Conservation (phyloP, 495 filamentous ascomycete species). For the Aspergillus heteromorphus region DNA sequence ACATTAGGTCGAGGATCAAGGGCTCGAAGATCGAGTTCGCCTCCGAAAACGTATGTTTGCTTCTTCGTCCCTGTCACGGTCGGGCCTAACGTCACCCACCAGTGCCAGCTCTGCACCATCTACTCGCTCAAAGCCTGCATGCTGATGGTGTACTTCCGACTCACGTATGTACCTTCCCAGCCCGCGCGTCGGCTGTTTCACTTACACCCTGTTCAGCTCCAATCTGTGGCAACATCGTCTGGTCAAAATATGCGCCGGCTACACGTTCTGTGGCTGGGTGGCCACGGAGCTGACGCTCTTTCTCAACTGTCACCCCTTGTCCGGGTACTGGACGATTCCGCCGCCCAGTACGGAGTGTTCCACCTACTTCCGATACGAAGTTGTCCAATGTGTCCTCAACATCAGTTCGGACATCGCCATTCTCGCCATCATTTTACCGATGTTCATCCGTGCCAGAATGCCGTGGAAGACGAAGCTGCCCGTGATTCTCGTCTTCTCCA, state of each 20-base stretch:
- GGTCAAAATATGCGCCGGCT: not conserved
- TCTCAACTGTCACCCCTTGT: not conserved
- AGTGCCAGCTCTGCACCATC: conserved; percentile 2
- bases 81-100: not conserved
- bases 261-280: not conserved
- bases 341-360: not conserved
- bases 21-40: conserved; percentile 2
- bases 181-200: too few relatives aligned
- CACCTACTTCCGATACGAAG: not conserved
- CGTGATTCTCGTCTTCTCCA: not conserved
- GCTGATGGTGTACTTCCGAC: conserved; percentile 1
- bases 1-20: not conserved
- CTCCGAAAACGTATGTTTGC: not conserved
- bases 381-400: not conserved
- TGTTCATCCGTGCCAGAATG: not conserved
- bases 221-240: not conserved
- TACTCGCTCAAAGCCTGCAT: not conserved
- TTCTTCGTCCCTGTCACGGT: not conserved
- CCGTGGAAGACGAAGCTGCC: not conserved
- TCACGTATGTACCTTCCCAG: not conserved
- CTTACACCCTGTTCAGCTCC: not conserved
- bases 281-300: not conserved
- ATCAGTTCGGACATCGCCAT: not conserved
- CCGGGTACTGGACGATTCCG: not conserved
- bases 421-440: not conserved